Conservation (phyloP, 2,329 filamentous ascomycete species). For the Fusarium sp. region DNA sequence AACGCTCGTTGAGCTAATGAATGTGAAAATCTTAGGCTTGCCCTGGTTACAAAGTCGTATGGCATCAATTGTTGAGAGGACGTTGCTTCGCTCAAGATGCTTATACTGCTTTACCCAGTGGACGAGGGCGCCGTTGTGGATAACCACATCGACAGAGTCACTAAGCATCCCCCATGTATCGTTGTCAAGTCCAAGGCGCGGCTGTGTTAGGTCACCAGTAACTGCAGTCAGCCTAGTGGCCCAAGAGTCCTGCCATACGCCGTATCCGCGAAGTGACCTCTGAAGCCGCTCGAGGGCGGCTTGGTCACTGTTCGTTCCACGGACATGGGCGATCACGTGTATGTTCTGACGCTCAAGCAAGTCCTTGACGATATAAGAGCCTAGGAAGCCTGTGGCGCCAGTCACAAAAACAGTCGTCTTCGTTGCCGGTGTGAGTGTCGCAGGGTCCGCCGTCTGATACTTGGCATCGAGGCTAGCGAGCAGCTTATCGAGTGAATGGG, state of each 20-base stretch:
- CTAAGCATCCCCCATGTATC: background rate
- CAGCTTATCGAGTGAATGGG: background rate
- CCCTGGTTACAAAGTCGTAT: background rate
- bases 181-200: background rate
- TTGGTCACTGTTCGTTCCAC: too few species aligned
- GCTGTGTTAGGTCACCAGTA: background rate
- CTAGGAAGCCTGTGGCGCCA: background rate
- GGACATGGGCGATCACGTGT: too few species aligned
- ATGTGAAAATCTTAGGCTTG: background rate
- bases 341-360: background rate
- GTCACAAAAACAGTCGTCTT: background rate
- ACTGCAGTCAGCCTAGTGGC: background rate
- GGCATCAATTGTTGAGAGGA: background rate
- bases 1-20: background rate
- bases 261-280: background rate
- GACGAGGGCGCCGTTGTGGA: background rate
- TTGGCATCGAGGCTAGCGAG: background rate
- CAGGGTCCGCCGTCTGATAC: background rate
- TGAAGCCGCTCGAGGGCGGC: background rate
- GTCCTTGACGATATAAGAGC: background rate
- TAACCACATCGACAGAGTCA: background rate
- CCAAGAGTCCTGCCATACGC: background rate
- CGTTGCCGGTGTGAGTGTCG: background rate
- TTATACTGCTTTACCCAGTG: background rate
- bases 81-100: background rate